phyloP scores from a whole-genome alignment of 208 protist genomes.

The Leishmania guyanensis region DNA sequence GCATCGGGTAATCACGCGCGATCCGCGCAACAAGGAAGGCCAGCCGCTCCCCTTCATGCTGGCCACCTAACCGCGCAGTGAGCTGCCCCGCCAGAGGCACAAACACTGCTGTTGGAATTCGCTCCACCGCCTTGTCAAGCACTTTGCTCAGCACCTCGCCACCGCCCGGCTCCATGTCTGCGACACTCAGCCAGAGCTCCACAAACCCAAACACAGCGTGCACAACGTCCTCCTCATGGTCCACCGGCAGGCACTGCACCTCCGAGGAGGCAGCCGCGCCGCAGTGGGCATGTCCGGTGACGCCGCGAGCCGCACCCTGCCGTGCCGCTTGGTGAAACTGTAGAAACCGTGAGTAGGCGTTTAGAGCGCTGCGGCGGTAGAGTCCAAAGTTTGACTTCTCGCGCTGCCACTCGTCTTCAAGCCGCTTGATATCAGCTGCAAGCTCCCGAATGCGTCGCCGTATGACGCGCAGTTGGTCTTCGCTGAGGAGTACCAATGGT shows the following conservation, averaged over 20 bases:
- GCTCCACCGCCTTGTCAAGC: conserved; percentile 48
- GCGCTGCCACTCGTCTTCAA: conserved; percentile 55
- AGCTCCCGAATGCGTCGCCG: conserved; percentile 56
- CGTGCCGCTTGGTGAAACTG: conserved; percentile 34
- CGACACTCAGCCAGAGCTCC: conserved; percentile 59
- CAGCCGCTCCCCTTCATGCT: conserved; percentile 29
- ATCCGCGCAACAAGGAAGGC: conserved; percentile 49
- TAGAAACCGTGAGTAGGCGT: conserved; percentile 75
- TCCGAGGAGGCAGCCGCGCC: neutral
- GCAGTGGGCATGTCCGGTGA: neutral
- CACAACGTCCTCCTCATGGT: conserved; percentile 40
- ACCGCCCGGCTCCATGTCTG: conserved; percentile 17
- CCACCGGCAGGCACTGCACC: conserved; percentile 19
- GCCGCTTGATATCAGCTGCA: conserved; percentile 42
- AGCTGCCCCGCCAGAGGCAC: conserved; percentile 72
- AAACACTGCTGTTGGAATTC: conserved; percentile 60
- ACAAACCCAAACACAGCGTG: conserved; percentile 84
- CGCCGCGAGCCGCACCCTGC: neutral
- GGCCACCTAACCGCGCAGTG: conserved; percentile 57
- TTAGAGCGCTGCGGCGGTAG: conserved; percentile 77
- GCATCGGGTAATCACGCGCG: conserved; percentile 54
- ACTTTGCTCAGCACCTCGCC: conserved; percentile 38
- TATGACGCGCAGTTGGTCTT: conserved; percentile 51
- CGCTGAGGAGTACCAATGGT: conserved; percentile 16
- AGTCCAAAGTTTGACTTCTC: conserved; percentile 53